Base-by-base conservation (phyloP, 2,329 filamentous ascomycete species). In the Penicillium verrucosum region DNA sequence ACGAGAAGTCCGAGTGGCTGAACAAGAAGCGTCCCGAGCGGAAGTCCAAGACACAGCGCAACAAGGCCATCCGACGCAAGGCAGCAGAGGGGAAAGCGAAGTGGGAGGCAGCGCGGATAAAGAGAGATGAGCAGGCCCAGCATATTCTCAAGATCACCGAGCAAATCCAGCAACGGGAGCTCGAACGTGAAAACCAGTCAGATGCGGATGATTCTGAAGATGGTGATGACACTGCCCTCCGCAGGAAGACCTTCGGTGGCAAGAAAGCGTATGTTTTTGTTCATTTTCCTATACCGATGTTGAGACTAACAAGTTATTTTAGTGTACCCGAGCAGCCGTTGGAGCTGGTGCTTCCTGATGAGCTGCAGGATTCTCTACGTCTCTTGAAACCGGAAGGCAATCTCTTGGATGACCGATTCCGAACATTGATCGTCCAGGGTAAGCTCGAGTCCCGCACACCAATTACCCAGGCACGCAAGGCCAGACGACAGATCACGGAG, bases 371-470 rank as follows among this genome's bases (percentile, higher is more conserved):
- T 69, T 87, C 91, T 48, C 77, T 97, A 68, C 76, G 94, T 69
- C 75, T 92, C 70, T 77, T 96, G 63, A 96, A 93, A 75, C 94
- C 94, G 0, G 94, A 99, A 75, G 94, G 94, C n/a, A 97, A 97
- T 71, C 78, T 97, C 38, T 80, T 99, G 65, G 91, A 91, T 65
- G 94, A 99, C 69, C 84, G 94, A 49, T 97, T 96, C 79, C 82
- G 94, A 60, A 97, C 85, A 73, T 81, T 97, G 76, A 80, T 97
- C 60, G 83, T 97, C 34, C 85, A 92, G 61, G 94, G 94, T 58
- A 96, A 94, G 77, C 77, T 99, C 59, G 94, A 99, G 80, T 84
- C 85, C 48, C 83, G 94, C 66, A 88, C 88, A 71, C 87, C 87
- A 51, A 84, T 93, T 56, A 84, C 87, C 7, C 93, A 94, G 77